Percentiles rank a stretch among this genome's conserved stretches.
phyloP scores from a whole-genome alignment of 1,284 basidiomycete genomes.

The Fomitopsis schrenkii region DNA sequence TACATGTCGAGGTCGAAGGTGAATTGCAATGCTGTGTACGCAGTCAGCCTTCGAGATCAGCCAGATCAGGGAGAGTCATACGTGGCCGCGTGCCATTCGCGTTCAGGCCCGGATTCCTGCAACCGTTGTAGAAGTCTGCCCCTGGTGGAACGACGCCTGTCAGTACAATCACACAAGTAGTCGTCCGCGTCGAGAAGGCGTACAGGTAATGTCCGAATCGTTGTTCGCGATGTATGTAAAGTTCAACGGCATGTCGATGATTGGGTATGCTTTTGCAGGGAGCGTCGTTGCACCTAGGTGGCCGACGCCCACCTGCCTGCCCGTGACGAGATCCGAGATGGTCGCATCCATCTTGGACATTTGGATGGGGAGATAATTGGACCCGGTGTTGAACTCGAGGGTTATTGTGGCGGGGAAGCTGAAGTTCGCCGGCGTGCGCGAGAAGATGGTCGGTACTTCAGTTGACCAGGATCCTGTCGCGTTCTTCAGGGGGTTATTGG shows the following conservation, averaged over 20 bases:
- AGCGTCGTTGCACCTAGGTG: slow-evolving; percentile 52
- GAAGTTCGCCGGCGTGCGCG: slow-evolving; percentile 77
- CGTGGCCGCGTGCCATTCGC: slow-evolving; percentile 54
- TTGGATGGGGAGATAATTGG: slow-evolving; percentile 71
- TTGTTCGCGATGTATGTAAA: slow-evolving; percentile 84
- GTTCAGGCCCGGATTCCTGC: slow-evolving; percentile 56
- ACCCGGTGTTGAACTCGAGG: slow-evolving; percentile 67
- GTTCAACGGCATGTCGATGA: slow-evolving; percentile 69
- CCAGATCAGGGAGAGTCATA: slow-evolving; percentile 25
- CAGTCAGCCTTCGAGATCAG: neutral
- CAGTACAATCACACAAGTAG: neutral
- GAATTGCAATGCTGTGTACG: slow-evolving; percentile 59
- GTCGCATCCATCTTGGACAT: slow-evolving; percentile 64
- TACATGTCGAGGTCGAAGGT: slow-evolving; percentile 62
- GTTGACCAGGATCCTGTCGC: slow-evolving; percentile 53
- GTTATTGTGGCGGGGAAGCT: slow-evolving; percentile 74
- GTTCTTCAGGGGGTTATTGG: slow-evolving; percentile 48
- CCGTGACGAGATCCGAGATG: slow-evolving; percentile 63
- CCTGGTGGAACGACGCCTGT: slow-evolving; percentile 35
- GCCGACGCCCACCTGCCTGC: slow-evolving; percentile 61
- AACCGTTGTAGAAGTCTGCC: slow-evolving; percentile 77
- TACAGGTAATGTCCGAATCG: slow-evolving; percentile 77
- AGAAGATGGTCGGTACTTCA: slow-evolving; percentile 59
- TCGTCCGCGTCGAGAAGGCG: neutral
- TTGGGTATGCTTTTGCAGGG: slow-evolving; percentile 57